These are phyloP conservation scores for Starmerella roubikii DNA, from an alignment of 805 yeast genomes.

Conservation along the genomic window DNA sequence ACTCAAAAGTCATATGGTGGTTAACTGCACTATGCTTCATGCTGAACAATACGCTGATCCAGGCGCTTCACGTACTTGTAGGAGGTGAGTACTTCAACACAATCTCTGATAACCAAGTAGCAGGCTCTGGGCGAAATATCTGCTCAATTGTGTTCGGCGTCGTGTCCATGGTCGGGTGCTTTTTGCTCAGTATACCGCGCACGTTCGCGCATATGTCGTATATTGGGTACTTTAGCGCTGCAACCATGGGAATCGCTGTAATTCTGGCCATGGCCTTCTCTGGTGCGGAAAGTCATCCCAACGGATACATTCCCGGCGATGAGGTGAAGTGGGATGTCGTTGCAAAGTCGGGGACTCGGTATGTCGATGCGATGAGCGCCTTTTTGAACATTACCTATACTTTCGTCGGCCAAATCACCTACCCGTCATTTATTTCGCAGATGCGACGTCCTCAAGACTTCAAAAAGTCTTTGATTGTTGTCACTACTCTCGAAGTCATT, in stretches of 20 bases:
- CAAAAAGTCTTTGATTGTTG: conserved; percentile 41
- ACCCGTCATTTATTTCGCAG: conserved; percentile 48
- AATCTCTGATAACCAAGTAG: conserved; percentile 29
- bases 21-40: conserved; percentile 43
- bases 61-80: conserved; percentile 45
- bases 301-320: conserved; percentile 27
- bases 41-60: conserved; percentile 43
- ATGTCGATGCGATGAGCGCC: conserved; percentile 42
- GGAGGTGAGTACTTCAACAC: conserved; percentile 50
- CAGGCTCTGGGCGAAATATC: conserved; percentile 22
- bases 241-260: conserved; percentile 45
- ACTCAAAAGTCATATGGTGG: conserved; percentile 39
- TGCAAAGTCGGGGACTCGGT: conserved; percentile 42
- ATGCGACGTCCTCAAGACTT: conserved; percentile 46
- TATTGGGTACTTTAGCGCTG: conserved; percentile 41
- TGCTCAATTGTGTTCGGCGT: conserved; percentile 44
- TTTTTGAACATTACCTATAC: conserved; percentile 47
- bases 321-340: conserved; percentile 36
- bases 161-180: conserved; percentile 37
- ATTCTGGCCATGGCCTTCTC: conserved; percentile 40
- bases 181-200: conserved; percentile 41
- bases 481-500: conserved; percentile 38
- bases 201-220: conserved; percentile 40
- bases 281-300: conserved; percentile 39
- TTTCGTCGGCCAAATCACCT: conserved; percentile 51